Evolutionary conservation across 441 rosid species (phyloP).

Genomic region (Erodium moschatum): DNA sequence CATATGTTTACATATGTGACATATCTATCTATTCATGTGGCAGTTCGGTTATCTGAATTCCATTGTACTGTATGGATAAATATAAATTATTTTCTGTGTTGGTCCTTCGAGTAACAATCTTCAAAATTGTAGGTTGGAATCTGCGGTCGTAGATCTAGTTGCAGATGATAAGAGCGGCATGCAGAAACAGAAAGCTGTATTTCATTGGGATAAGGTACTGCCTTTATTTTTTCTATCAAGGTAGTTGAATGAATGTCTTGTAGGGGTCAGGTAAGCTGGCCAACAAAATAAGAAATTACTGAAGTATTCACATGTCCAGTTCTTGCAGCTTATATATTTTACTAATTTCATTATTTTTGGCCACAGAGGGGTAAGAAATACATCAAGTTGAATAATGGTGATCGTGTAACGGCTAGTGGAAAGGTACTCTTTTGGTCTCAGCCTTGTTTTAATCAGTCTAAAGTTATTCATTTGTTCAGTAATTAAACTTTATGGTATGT

Average conservation of each 20-base stretch:
- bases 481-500: neutral
- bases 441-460: neutral
- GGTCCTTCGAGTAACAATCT: neutral
- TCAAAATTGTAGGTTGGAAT: slow-evolving; percentile 49
- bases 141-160: slow-evolving; percentile 86
- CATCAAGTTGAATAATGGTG: slow-evolving; percentile 86
- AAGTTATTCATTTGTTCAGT: neutral
- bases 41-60: neutral
- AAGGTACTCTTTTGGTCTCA: slow-evolving; percentile 46
- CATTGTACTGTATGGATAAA: neutral
- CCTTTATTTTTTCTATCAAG: neutral
- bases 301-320: slow-evolving; percentile 14
- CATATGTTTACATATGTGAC: no score
- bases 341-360: slow-evolving; percentile 14
- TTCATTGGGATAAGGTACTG: slow-evolving; percentile 93
- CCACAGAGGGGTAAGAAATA: slow-evolving; percentile 88
- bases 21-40: neutral
- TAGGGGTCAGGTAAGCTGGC: slow-evolving; percentile 5
- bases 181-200: slow-evolving; percentile 63
- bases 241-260: neutral
- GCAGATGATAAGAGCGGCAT: slow-evolving; percentile 75
- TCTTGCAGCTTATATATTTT: slow-evolving; percentile 10
- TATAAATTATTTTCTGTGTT: neutral
- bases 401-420: slow-evolving; percentile 93
- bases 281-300: neutral